phyloP scores from a whole-genome alignment of 768 basidiomycete genomes.

The Leccinellum rugosiceps region DNA sequence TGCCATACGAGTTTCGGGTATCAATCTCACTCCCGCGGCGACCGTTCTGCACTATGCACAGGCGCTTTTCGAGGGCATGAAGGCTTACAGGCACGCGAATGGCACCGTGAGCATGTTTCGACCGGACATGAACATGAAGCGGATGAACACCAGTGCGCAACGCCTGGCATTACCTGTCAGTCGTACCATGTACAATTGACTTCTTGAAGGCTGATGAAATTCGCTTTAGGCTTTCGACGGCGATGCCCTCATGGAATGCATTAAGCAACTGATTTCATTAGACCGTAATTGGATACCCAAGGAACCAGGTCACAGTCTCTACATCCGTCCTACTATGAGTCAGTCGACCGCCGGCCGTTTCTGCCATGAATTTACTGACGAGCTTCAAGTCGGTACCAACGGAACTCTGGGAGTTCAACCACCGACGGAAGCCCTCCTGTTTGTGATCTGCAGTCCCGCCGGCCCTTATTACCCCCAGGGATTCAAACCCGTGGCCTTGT shows the following conservation, averaged over 20 bases:
- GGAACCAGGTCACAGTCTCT: slow-evolving; percentile 85
- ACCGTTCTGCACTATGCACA: slow-evolving; percentile 94
- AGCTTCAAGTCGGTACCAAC: slow-evolving; percentile 61
- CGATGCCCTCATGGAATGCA: slow-evolving; percentile 67
- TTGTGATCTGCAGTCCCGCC: slow-evolving; percentile 58
- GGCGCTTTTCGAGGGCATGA: slow-evolving; percentile 90
- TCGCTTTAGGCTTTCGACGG: slow-evolving; percentile 67
- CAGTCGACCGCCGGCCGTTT: slow-evolving; percentile 6
- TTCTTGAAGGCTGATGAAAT: slow-evolving; percentile 3
- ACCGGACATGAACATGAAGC: slow-evolving; percentile 96
- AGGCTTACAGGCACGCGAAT: slow-evolving; percentile 76
- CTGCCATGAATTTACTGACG: slow-evolving; percentile 2
- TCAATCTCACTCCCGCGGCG: slow-evolving; percentile 33
- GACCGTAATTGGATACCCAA: slow-evolving; percentile 92
- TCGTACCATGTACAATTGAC: background rate
- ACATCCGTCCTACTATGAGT: slow-evolving; percentile 82
- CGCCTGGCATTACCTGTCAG: slow-evolving; percentile 76
- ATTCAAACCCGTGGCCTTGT: slow-evolving; percentile 88
- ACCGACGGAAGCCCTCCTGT: slow-evolving; percentile 65
- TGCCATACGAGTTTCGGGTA: slow-evolving; percentile 14
- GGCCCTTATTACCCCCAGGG: slow-evolving; percentile 85
- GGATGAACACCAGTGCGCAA: slow-evolving; percentile 83
- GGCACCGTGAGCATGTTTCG: slow-evolving; percentile 84
- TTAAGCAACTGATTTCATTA: slow-evolving; percentile 80
- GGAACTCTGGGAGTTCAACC: slow-evolving; percentile 48